Base-by-base conservation (phyloP, 495 filamentous ascomycete species). In the Penicillium parvum region DNA sequence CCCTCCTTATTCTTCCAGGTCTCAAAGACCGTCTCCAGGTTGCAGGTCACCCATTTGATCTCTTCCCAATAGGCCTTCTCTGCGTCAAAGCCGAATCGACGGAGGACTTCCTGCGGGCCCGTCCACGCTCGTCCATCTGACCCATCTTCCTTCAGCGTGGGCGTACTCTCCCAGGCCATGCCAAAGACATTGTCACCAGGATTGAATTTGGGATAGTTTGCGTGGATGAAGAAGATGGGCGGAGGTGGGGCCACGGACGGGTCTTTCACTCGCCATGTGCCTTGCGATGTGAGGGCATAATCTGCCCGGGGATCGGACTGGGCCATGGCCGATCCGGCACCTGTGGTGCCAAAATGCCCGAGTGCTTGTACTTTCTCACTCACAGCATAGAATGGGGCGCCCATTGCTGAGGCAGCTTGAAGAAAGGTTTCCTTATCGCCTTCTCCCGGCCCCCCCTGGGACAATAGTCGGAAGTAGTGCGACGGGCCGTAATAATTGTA, bases 381-480 rank as follows among this genome's bases (percentile, higher is more conserved):
- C 16, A 84, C 75, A 16, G 71, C 54, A 45, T 77, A 80, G 52
- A 71, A 78, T 0, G 73, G 61, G 14, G 64, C 52, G 5, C 66
- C 60, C 4, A 81, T 53, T 4, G 70, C 73, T 3, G 65, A 49
- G 1, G 81, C 79, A 0, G 78, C 79, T 7, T 73, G 60, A 2
- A 79, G 50, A 35, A 83, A 84, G 3, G 77, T 83, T 49, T 84
- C 81, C 55, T 84, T 84, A 52, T 84, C 82, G 1, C 81, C 80
- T 43, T 81, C 66, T 3, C 79, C 80, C 1, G 71, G 66, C 0
- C 64, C 73, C 5, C 77, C 75, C 53, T 81, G 79, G 5, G 68
- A 70, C 17, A 83, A 60, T 7, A 84, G 60, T 4, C 65, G 60
- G 57, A 81, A 84, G 57, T 79, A 84, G 46, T 77, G 69, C 0